Base-by-base conservation (phyloP, 495 filamentous ascomycete species). In the Cenococcum geophilum region DNA sequence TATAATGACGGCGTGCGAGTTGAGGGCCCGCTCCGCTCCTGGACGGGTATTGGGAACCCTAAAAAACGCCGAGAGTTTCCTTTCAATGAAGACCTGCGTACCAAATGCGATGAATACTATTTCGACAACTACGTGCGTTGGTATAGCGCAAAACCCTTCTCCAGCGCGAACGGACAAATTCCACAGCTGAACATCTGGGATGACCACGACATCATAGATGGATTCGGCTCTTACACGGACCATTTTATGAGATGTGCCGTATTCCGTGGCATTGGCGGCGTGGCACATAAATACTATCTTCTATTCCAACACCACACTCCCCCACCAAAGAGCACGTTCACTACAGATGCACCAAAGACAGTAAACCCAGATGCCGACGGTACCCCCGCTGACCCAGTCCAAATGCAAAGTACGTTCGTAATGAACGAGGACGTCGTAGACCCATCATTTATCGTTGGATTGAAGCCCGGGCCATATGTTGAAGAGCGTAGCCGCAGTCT, bases 151-250 rank as follows among this genome's bases (percentile, higher is more conserved):
- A 85, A 92, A 67, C 88, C 91, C 0, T 97, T 96, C 75, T 85
- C 88, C 5, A 74, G 79, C 14, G 89, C 88, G 37, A 97, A 96
- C 66, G 86, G 83, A 12, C 85, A 88, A 68, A 97, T 97, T 68
- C 84, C 92, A 0, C 90, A 95, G 74, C 72, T 97, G 69, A 96
- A 96, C 71, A 86, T 96, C 45, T 97, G 92, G 91, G 92, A 95
- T 72, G 90, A 95, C 68, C 91, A 95, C 71, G 85, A 86, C 75
- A 82, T 79, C 57, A 69, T 77, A 69, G 91, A 96, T 67, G 91
- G 91, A 4, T 96, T 95, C 65, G 92, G 92, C 2, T 91, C 88
- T 1, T 96, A 97, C 72, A 89, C 89, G 2, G 88, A 96, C 66
- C 85, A 89, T 34, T 96, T 96, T 74, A 96, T 97, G 92, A 84